These are phyloP conservation scores for Diplodia mutila DNA, from an alignment of 2,329 filamentous ascomycete species.

Conservation along the genomic window DNA sequence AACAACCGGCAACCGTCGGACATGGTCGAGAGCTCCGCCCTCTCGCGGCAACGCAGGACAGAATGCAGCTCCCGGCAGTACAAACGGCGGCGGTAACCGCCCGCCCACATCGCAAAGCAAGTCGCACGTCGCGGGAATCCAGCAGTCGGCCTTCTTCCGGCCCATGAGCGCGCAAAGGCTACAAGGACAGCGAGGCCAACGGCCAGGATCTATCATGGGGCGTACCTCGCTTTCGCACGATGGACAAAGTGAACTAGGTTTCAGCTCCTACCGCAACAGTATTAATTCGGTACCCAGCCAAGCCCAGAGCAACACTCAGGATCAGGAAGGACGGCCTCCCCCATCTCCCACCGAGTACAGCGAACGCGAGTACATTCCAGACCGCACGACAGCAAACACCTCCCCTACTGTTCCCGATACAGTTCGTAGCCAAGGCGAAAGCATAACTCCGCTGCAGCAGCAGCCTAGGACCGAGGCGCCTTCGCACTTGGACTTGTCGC, in stretches of 20 bases:
- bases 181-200: slow-evolving; percentile 80
- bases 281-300: slow-evolving; percentile 38
- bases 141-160: slow-evolving; percentile 88
- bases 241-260: slow-evolving; percentile 36
- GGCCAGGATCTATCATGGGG: slow-evolving; percentile 47
- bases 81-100: slow-evolving; percentile 32
- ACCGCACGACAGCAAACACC: slow-evolving; percentile 72
- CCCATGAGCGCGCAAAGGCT: slow-evolving; percentile 96
- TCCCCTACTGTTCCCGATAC: slow-evolving; percentile 67
- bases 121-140: slow-evolving; percentile 87
- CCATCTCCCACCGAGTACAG: slow-evolving; percentile 80
- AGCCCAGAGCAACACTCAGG: slow-evolving; percentile 1
- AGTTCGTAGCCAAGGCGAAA: slow-evolving; percentile 71
- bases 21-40: slow-evolving; percentile 60
- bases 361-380: slow-evolving; percentile 67
- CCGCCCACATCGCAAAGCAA: slow-evolving; percentile 72
- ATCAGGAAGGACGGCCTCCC: slow-evolving; percentile 51
- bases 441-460: slow-evolving; percentile 74
- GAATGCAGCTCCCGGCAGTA: slow-evolving; percentile 26
- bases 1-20: slow-evolving; percentile 47
- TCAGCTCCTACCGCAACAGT: slow-evolving; percentile 44
- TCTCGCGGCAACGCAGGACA: slow-evolving; percentile 57
- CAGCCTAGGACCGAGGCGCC: slow-evolving; percentile 38
- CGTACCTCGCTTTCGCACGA: slow-evolving; percentile 40
- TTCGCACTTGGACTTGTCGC: slow-evolving; percentile 64